Evolutionary conservation across 495 filamentous ascomycete species (phyloP).

Genomic region (Mytilinidion resinicola): DNA sequence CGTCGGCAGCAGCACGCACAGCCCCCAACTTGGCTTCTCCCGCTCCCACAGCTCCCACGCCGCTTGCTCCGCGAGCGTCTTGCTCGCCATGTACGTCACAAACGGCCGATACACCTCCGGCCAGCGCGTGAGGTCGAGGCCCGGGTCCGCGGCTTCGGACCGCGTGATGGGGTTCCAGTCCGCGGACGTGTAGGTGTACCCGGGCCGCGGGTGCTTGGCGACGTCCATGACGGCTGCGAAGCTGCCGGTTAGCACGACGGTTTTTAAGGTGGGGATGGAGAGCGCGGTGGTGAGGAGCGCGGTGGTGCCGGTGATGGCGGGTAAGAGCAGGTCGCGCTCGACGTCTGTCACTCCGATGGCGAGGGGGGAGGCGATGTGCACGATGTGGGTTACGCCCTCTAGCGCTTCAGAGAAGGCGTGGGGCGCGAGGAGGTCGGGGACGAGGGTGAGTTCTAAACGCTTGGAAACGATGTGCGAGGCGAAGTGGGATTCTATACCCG

Average conservation of each 20-base stretch:
- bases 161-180: not conserved
- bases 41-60: not conserved
- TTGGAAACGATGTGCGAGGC: not conserved
- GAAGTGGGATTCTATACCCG: not conserved
- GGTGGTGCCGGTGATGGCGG: not conserved
- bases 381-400: not conserved
- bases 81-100: not conserved
- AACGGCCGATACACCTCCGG: not conserved
- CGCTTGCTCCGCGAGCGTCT: not conserved
- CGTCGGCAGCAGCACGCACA: not conserved
- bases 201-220: not conserved
- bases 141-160: not conserved
- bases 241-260: not conserved
- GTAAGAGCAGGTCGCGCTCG: not conserved
- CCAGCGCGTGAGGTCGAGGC: not conserved
- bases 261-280: not conserved
- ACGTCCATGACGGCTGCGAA: not conserved
- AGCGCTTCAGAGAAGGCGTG: not conserved
- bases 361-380: not conserved
- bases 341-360: not conserved
- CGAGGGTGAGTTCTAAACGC: not conserved
- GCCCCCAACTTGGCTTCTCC: not conserved
- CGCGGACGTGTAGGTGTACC: not conserved
- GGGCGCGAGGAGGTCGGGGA: not conserved
- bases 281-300: not conserved